Base-by-base conservation (phyloP, 1,284 basidiomycete species). In the Ganoderma sp. region DNA sequence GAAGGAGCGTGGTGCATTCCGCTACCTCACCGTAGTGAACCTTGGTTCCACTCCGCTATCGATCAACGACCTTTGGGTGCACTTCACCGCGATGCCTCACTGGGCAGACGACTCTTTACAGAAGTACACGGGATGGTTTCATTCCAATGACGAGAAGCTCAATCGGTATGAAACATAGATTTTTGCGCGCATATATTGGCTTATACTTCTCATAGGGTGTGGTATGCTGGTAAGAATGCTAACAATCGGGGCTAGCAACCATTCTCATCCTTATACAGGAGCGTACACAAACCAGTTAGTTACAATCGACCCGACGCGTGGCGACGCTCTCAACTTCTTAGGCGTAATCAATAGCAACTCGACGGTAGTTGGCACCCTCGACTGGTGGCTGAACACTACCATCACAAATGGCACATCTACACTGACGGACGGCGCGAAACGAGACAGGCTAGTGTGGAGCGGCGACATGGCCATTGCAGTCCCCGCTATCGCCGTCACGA, bases 391-490 rank as follows among this genome's bases (percentile, higher is more conserved):
- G 3, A 72, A 72, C 43, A 69, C 68, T 2, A 72, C 52, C 14
- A 34, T 56, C 52, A 56, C 52, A 19, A 34, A 34, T 28, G 52
- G 52, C 25, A 56, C 52, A 3, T 56, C 52, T 15, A 56, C 71
- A 3, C 69, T 72, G 56, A 72, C 71, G 28, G 71, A 72, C 34
- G 71, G 71, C 42, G 71, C 71, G 22, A 72, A 72, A 57, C 59
- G 71, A 1, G 71, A 72, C 48, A 63, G 71, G 17, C 71, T 72
- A 32, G 71, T 72, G 9, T 72, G 71, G 71, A 66, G 68, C 45
- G 71, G 71, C n/a, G 71, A 72, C 52, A 72, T 72, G 71, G 57
- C 71, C 19, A 72, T 72, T 22, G 68, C 71, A 1, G 68, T 72
- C 4, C 71, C 71, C 3, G 65, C 67, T 50, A 70, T 72, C 34